A percentile compares a stretch with the other conserved stretches of the same genome.
Conservation (phyloP, 352 stramenopile species). For the Elongisporangium senticosum region DNA sequence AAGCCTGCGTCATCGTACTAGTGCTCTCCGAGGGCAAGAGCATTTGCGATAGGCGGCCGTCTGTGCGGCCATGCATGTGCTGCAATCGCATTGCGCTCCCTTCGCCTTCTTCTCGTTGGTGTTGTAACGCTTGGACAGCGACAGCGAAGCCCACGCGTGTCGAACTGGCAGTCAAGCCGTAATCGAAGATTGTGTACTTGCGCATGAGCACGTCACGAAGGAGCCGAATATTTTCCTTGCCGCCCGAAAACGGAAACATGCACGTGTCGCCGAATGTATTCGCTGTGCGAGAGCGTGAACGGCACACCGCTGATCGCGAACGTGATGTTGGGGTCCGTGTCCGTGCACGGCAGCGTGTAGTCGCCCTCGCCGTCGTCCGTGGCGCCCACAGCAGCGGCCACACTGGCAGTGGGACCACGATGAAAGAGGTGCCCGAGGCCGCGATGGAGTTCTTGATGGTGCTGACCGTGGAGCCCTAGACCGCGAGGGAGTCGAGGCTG, state of each 20-base stretch:
- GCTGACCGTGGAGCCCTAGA: conserved; percentile 44
- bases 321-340: conserved; percentile 85
- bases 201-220: conserved; percentile 95
- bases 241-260: conserved; percentile 95
- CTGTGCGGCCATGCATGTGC: too few relatives aligned
- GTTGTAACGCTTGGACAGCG: conserved; percentile 47
- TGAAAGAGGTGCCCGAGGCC: conserved; percentile 95
- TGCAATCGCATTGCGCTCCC: too few relatives aligned
- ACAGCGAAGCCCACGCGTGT: conserved; percentile 84
- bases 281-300: conserved; percentile 88
- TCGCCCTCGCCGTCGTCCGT: conserved; percentile 91
- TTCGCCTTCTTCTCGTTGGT: too few relatives aligned
- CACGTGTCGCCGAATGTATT: conserved; percentile 86
- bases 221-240: conserved; percentile 83
- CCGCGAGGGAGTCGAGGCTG: conserved; percentile 62
- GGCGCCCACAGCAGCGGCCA: conserved; percentile 88
- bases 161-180: conserved; percentile 41
- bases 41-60: too few relatives aligned
- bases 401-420: conserved; percentile 87
- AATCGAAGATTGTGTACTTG: conserved; percentile 94
- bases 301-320: conserved; percentile 90
- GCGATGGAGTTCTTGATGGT: conserved; percentile 84
- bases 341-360: conserved; percentile 93
- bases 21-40: too few relatives aligned
- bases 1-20: too few relatives aligned